Evolutionary conservation across 208 protist species (phyloP).

Genomic region (Trypanosoma conorhini): DNA sequence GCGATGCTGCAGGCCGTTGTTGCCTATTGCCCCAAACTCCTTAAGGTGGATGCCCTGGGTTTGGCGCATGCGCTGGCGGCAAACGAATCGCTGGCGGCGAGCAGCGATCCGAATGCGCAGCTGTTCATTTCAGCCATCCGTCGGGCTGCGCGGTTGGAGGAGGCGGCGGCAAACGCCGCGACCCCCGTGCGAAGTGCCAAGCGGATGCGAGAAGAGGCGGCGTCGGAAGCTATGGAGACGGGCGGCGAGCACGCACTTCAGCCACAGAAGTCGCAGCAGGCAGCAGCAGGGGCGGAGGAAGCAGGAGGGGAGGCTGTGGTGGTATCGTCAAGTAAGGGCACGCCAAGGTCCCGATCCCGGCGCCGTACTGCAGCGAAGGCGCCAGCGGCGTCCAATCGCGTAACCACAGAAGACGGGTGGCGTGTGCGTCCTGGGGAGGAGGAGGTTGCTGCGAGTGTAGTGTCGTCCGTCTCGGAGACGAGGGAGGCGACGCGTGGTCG

Average conservation of each 20-base stretch:
- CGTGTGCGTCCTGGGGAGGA: conserved; percentile 37
- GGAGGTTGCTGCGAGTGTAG: background rate
- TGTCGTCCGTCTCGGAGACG: conserved; percentile 61
- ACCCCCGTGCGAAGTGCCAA: conserved; percentile 1
- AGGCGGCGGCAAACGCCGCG: conserved; percentile 9
- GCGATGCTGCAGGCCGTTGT: conserved; percentile 65
- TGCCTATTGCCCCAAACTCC: conserved; percentile 74
- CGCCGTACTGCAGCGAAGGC: conserved; percentile 8
- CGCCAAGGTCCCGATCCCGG: background rate
- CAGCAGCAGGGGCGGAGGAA: background rate
- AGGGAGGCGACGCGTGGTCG: conserved; percentile 9
- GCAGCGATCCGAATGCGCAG: conserved; percentile 50
- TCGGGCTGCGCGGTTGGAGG: conserved; percentile 73
- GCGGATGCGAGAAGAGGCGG: background rate
- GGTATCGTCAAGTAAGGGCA: background rate
- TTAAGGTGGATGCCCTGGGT: conserved; percentile 55
- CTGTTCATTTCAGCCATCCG: conserved; percentile 64
- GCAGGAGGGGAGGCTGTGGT: background rate
- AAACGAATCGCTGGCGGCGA: conserved; percentile 50
- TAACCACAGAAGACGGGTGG: conserved; percentile 71
- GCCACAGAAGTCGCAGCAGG: background rate
- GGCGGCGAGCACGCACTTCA: background rate
- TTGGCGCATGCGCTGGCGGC: conserved; percentile 38
- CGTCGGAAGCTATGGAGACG: conserved; percentile 10
- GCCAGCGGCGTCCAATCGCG: conserved; percentile 39